Conservation (phyloP, 139 green algal species). For the Chlamydomonas applanata region DNA sequence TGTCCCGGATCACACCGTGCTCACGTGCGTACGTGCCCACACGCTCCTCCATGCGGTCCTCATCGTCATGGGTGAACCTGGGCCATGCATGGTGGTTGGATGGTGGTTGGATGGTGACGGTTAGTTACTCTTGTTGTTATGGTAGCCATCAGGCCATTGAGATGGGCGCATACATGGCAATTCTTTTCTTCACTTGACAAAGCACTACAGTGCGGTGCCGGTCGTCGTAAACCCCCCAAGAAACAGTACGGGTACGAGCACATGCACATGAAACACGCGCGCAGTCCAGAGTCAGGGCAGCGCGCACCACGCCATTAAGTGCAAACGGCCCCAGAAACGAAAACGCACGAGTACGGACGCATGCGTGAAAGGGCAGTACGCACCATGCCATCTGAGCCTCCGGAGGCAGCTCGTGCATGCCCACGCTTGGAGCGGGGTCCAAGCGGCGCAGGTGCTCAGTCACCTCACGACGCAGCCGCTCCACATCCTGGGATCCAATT, state of each 20-base stretch:
- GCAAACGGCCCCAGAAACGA: not conserved
- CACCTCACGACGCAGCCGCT: constrained; percentile 62
- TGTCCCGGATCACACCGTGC: constrained; percentile 15
- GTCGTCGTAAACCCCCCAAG: too few relatives aligned
- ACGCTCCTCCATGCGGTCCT: constrained; percentile 36
- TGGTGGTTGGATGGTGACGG: not conserved
- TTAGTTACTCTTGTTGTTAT: not conserved
- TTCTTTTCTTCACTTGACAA: too few relatives aligned
- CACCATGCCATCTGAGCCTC: constrained; percentile 53
- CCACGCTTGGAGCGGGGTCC: constrained; percentile 63
- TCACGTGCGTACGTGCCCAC: constrained; percentile 50
- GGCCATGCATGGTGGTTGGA: not conserved
- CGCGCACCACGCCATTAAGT: not conserved
- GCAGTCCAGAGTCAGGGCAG: too few relatives aligned
- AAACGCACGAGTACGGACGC: too few relatives aligned
- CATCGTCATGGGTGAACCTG: constrained; percentile 13
- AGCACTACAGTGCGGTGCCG: too few relatives aligned
- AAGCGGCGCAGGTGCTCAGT: constrained; percentile 73
- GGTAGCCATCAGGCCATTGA: not conserved
- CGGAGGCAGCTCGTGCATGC: constrained; percentile 60
- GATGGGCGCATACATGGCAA: too few relatives aligned
- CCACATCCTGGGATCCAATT: constrained; percentile 60
- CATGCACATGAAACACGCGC: too few relatives aligned
- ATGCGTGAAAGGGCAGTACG: not conserved
- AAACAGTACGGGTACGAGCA: too few relatives aligned